Percentiles rank a stretch among this genome's conserved stretches.
Conservation (phyloP, 495 filamentous ascomycete genomes). For the Polyplosphaeria fusca region DNA sequence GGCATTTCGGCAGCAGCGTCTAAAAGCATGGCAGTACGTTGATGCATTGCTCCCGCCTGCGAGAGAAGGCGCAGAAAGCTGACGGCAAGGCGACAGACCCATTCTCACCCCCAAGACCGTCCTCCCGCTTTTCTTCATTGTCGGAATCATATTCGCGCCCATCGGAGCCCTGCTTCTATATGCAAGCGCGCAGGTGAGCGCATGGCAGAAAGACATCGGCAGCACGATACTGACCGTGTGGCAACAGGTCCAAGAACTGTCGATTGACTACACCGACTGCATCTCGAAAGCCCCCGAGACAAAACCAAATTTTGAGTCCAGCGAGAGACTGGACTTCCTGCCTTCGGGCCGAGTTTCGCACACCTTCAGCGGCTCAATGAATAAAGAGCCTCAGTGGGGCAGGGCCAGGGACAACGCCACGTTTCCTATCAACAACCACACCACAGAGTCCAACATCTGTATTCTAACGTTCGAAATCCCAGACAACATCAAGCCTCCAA, state of each 20-base stretch:
- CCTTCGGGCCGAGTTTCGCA: slow-evolving; percentile 55
- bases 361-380: slow-evolving; percentile 58
- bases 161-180: slow-evolving; percentile 81
- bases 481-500: slow-evolving; percentile 69
- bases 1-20: slow-evolving; percentile 83
- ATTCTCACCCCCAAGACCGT: slow-evolving; percentile 93
- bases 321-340: slow-evolving; percentile 1
- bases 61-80: slow-evolving; percentile 10
- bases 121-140: slow-evolving; percentile 80
- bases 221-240: slow-evolving; percentile 1
- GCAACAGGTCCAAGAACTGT: slow-evolving; percentile 78
- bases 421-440: neutral
- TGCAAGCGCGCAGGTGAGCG: slow-evolving; percentile 67
- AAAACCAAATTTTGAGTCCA: slow-evolving; percentile 2
- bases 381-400: slow-evolving; percentile 28
- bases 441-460: slow-evolving; percentile 49
- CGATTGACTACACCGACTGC: slow-evolving; percentile 87
- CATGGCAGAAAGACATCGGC: neutral
- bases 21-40: slow-evolving; percentile 88
- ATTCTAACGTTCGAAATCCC: slow-evolving; percentile 72
- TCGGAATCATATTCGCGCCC: slow-evolving; percentile 83
- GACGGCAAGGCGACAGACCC: slow-evolving; percentile 53
- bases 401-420: slow-evolving; percentile 17
- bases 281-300: slow-evolving; percentile 47
- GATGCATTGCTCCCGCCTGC: slow-evolving; percentile 1